A percentile compares a stretch with the other conserved stretches of the same genome.
Conservation (phyloP, 2,329 filamentous ascomycete genomes). For the Furcasterigmium sp. region DNA sequence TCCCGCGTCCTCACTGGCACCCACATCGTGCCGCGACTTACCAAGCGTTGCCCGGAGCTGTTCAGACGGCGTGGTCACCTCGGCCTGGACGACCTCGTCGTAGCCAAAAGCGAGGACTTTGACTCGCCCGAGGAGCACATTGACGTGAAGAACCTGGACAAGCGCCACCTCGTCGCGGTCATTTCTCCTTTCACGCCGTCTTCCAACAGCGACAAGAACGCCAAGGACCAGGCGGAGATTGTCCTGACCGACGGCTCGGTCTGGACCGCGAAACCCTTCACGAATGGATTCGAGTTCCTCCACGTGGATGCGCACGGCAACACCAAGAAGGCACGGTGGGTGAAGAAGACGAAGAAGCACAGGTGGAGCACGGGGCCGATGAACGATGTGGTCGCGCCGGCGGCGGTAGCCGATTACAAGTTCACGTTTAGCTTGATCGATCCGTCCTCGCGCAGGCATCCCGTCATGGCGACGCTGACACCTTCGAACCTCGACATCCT, state of each 20-base stretch:
- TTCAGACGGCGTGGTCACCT: constrained; percentile 47
- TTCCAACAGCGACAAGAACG: constrained; percentile 33
- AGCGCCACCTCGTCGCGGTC: constrained; percentile 58
- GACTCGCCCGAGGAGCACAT: constrained; percentile 35
- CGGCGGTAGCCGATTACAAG: constrained; percentile 37
- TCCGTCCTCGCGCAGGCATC: constrained; percentile 63
- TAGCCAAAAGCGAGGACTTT: constrained; percentile 69
- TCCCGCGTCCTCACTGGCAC: constrained; percentile 53
- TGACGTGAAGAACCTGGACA: constrained; percentile 44
- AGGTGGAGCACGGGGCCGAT: constrained; percentile 14
- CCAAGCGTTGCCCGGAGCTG: constrained; percentile 57
- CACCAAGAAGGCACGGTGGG: constrained; percentile 63
- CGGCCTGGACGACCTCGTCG: constrained; percentile 63
- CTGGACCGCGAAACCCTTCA: constrained; percentile 49
- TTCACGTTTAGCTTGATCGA: constrained; percentile 77
- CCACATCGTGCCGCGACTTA: constrained; percentile 52
- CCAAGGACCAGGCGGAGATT: constrained; percentile 56
- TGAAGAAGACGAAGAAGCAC: constrained; percentile 34
- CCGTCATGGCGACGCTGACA: constrained; percentile 66
- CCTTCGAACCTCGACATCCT: constrained; percentile 61
- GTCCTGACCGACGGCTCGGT: constrained; percentile 58
- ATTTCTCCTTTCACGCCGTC: constrained; percentile 51
- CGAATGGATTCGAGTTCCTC: constrained; percentile 60
- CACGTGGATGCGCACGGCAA: constrained; percentile 52
- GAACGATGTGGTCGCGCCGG: constrained; percentile 13